Evolutionary conservation across 2,329 filamentous ascomycete species (phyloP).

Genomic region (Scleromitrula shiraiana): DNA sequence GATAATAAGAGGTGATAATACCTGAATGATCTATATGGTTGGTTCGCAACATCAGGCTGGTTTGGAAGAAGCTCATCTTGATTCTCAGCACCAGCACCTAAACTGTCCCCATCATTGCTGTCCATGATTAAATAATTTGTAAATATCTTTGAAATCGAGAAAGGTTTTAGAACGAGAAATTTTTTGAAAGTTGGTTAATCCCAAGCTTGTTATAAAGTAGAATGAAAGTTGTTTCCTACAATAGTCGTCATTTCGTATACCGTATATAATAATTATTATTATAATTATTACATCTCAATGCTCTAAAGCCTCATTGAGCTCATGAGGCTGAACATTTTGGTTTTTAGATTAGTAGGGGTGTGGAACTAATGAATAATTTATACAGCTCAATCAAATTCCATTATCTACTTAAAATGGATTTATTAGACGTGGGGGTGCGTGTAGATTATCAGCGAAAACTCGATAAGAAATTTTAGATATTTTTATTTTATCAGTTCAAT

Average conservation of each 20-base stretch:
- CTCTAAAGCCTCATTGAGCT: no score
- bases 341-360: background rate
- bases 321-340: background rate
- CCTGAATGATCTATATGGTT: constrained; percentile 33
- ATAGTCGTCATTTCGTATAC: no score
- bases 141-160: background rate
- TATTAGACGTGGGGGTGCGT: no score
- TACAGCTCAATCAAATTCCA: no score
- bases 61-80: constrained; percentile 11
- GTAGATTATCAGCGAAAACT: no score
- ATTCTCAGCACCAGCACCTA: background rate
- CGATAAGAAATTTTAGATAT: constrained; percentile 11
- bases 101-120: background rate
- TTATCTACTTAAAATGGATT: background rate
- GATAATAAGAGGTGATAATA: constrained; percentile 23
- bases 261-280: no score
- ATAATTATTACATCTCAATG: no score
- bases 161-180: background rate
- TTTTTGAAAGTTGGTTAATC: no score
- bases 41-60: constrained; percentile 22
- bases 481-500: background rate
- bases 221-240: no score
- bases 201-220: no score
- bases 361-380: no score
- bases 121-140: background rate